Evolutionary conservation across 495 filamentous ascomycete species (phyloP).

Genomic region (Penicillium simplicissimum): DNA sequence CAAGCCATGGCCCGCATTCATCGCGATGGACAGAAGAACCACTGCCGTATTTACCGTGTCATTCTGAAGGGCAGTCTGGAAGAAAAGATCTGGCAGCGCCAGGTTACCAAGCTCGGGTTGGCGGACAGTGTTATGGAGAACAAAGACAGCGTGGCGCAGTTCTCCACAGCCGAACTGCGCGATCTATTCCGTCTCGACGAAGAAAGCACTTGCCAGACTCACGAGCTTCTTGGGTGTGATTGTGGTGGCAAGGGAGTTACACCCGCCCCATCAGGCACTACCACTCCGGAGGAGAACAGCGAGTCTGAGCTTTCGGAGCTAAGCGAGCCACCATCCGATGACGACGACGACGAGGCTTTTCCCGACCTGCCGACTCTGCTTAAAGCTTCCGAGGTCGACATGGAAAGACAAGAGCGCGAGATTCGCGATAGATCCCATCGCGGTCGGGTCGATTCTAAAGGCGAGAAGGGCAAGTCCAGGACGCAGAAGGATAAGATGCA

Average conservation of each 20-base stretch:
- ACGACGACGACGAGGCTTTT: constrained; percentile 44
- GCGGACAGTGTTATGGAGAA: constrained; percentile 67
- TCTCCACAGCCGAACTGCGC: constrained; percentile 67
- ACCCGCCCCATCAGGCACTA: constrained; percentile 6
- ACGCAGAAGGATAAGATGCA: constrained; percentile 50
- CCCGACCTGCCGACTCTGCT: constrained; percentile 45
- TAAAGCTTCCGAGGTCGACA: constrained; percentile 61
- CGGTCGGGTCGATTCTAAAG: constrained; percentile 8
- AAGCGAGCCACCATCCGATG: constrained; percentile 29
- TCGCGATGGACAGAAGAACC: constrained; percentile 71
- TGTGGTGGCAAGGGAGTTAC: constrained; percentile 59
- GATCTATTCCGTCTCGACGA: constrained; percentile 73
- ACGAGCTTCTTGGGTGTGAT: constrained; percentile 67
- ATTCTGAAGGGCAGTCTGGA: constrained; percentile 72
- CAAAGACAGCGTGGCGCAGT: constrained; percentile 58
- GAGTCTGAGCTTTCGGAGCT: constrained; percentile 28
- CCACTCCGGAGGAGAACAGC: constrained; percentile 21
- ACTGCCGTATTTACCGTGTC: constrained; percentile 73
- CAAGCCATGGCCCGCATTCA: constrained; percentile 89
- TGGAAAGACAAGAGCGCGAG: constrained; percentile 58
- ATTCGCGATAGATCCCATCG: constrained; percentile 38
- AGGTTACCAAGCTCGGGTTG: constrained; percentile 73
- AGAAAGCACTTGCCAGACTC: constrained; percentile 58
- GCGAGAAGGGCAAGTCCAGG: constrained; percentile 14
- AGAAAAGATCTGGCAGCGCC: constrained; percentile 84